A percentile compares a stretch with the other conserved stretches of the same genome.
Evolutionary conservation across 352 stramenopile genomes (phyloP).

Genomic region (Phytophthora sp.): DNA sequence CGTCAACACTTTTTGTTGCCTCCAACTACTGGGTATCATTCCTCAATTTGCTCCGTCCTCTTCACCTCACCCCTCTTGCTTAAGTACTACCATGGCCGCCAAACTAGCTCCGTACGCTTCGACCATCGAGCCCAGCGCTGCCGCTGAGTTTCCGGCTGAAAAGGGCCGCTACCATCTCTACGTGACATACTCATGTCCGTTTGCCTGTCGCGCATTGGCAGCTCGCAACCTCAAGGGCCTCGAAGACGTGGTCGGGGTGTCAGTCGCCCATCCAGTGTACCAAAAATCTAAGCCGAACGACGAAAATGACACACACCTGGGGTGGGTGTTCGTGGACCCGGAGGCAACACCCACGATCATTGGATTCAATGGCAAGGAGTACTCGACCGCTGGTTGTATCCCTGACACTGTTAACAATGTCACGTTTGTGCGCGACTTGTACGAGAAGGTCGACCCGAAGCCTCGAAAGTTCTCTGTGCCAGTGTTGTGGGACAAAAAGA

Average conservation of each 20-base stretch:
- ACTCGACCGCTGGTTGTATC: slow-evolving; percentile 18
- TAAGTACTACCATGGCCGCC: not conserved
- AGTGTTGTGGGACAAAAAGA: slow-evolving; percentile 72
- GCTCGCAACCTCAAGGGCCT: slow-evolving; percentile 91
- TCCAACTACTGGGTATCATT: not conserved
- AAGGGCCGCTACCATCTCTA: slow-evolving; percentile 90
- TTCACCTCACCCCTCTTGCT: not conserved
- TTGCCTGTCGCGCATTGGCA: slow-evolving; percentile 57
- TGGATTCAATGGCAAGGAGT: slow-evolving; percentile 6
- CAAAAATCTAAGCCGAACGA: slow-evolving; percentile 45
- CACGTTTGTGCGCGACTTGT: slow-evolving; percentile 35
- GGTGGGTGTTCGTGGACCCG: slow-evolving; percentile 31
- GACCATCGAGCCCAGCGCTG: not conserved
- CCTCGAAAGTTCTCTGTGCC: slow-evolving; percentile 45
- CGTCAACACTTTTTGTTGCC: not conserved
- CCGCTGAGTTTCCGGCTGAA: slow-evolving; percentile 10
- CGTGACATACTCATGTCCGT: slow-evolving; percentile 91
- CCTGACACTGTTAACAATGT: slow-evolving; percentile 25
- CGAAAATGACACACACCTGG: slow-evolving; percentile 36
- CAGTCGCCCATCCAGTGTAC: slow-evolving; percentile 72
- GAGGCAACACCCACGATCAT: not conserved
- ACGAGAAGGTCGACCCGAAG: slow-evolving; percentile 25
- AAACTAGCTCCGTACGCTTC: not conserved
- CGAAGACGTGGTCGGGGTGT: slow-evolving; percentile 88
- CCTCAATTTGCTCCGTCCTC: not conserved